These are phyloP conservation scores for Salvia miltiorrhiza DNA, from an alignment of 257 asterid genomes.

Conservation along the genomic window DNA sequence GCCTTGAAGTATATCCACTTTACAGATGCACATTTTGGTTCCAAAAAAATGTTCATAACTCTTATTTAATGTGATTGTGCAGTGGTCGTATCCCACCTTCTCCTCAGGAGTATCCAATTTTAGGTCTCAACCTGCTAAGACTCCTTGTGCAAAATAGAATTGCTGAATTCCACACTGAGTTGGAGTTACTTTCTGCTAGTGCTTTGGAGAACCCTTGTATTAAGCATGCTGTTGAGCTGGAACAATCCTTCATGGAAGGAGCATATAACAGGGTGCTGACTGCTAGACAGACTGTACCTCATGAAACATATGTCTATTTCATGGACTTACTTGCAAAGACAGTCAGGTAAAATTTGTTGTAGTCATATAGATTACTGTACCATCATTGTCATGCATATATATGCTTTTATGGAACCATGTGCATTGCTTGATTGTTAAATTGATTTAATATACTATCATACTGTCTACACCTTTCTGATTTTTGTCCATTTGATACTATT, in stretches of 20 bases:
- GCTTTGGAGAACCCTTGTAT: constrained; percentile 91
- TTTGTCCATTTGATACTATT: background rate
- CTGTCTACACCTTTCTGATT: background rate
- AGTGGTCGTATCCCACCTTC: constrained; percentile 76
- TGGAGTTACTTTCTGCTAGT: constrained; percentile 73
- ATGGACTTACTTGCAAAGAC: constrained; percentile 97
- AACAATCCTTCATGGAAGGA: constrained; percentile 98
- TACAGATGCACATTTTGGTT: constrained; percentile 7
- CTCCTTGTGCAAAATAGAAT: constrained; percentile 96
- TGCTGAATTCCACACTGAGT: constrained; percentile 93
- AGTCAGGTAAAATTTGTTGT: constrained; percentile 52
- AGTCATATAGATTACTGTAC: background rate
- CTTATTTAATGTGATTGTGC: constrained; percentile 27
- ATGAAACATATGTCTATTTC: constrained; percentile 82
- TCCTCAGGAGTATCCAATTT: constrained; percentile 82
- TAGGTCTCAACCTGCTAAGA: constrained; percentile 97
- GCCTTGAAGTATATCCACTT: background rate
- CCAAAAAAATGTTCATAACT: constrained; percentile 8
- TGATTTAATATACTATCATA: background rate
- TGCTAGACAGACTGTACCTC: constrained; percentile 92
- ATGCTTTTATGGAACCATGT: background rate
- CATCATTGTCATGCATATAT: background rate
- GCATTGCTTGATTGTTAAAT: background rate
- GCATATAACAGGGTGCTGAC: constrained; percentile 90
- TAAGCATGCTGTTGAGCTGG: constrained; percentile 93